A percentile compares a stretch with the other conserved stretches of the same genome.
phyloP scores from a whole-genome alignment of 2,329 filamentous ascomycete genomes.

The Xylaria sp. region DNA sequence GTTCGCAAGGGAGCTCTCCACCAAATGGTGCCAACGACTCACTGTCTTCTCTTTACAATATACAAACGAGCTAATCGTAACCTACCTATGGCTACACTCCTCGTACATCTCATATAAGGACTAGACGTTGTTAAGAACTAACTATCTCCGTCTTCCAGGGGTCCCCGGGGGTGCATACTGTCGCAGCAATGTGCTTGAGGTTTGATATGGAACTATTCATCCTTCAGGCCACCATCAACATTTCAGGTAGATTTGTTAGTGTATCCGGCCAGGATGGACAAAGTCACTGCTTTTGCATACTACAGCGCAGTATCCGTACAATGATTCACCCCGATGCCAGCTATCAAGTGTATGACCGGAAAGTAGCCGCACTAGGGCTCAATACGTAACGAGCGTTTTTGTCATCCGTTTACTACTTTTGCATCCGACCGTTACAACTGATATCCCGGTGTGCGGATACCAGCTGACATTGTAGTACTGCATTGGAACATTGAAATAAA shows the following conservation, averaged over 20 bases:
- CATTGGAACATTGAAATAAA: slow-evolving; percentile 28
- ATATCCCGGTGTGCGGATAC: slow-evolving; percentile 37
- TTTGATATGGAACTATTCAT: slow-evolving; percentile 30
- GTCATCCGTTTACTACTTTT: slow-evolving; percentile 33
- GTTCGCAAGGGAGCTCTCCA: slow-evolving; percentile 11
- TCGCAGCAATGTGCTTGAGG: slow-evolving; percentile 26
- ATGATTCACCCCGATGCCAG: slow-evolving; percentile 35
- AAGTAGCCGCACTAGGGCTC: slow-evolving; percentile 34
- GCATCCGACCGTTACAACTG: slow-evolving; percentile 31
- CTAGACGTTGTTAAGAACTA: slow-evolving; percentile 31
- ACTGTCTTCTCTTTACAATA: slow-evolving; percentile 20
- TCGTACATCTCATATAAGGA: slow-evolving; percentile 7
- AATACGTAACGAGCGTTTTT: slow-evolving; percentile 30
- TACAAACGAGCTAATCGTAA: slow-evolving; percentile 19
- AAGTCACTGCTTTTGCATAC: slow-evolving; percentile 27
- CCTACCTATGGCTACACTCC: neutral
- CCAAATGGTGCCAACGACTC: slow-evolving; percentile 7
- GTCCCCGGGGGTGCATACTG: slow-evolving; percentile 31
- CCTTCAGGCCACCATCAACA: slow-evolving; percentile 33
- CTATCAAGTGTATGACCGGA: slow-evolving; percentile 28
- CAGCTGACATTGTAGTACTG: slow-evolving; percentile 40
- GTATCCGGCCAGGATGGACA: slow-evolving; percentile 27
- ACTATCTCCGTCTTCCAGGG: slow-evolving; percentile 28
- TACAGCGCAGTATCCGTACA: slow-evolving; percentile 31
- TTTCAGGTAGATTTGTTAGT: slow-evolving; percentile 17